Base-by-base conservation (phyloP, 75 land plant species). In the Gnetum montanum region DNA sequence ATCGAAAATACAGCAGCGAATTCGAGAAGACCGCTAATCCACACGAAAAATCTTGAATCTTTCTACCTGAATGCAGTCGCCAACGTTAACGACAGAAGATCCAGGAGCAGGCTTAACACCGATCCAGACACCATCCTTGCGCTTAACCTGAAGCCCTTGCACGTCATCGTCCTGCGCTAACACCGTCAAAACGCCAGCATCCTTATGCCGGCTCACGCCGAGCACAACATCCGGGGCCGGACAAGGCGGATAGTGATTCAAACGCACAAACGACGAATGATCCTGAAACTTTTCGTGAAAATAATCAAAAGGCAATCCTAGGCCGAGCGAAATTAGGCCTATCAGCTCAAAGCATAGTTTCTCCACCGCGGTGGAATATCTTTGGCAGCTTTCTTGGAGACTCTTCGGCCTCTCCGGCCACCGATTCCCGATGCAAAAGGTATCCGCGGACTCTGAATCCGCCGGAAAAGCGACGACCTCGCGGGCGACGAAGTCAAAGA, bases 201-300 rank as follows among this genome's bases (percentile, higher is more conserved):
- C 96, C 74, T 86, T 90, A 70, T 90, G 96, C 3, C 79, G 71
- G 25, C 83, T 79, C 45, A 86, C 87, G 5, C 87, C 92, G 6
- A 90, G 62, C 13, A 79, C 90, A 7, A 90, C 59, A 33, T 86
- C 59, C 2, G 96, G 91, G 4, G 15, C 31, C 0, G 96, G 87
- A 60, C 96, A 90, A 0, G 71, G 67, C 0, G 96, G 87, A 58
- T 90, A 90, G 74, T 82, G 71, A 68, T 90, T 90, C 38, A 90
- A 60, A 29, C 96, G 59, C 24, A 80, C 15, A 30, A 51, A 63
- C 38, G 66, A 68, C 18, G 72, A 68, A 22, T 61, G 61, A 0
- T 76, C 73, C 28, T 69, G 43, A 69, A 84, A 90, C 49, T 58
- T 73, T 20, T 61, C 49, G 31, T 71, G 31, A 36, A 87, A 70